Percentiles rank a stretch among this genome's conserved stretches.
phyloP scores from a whole-genome alignment of 768 basidiomycete genomes.

The Mycena haematopus region DNA sequence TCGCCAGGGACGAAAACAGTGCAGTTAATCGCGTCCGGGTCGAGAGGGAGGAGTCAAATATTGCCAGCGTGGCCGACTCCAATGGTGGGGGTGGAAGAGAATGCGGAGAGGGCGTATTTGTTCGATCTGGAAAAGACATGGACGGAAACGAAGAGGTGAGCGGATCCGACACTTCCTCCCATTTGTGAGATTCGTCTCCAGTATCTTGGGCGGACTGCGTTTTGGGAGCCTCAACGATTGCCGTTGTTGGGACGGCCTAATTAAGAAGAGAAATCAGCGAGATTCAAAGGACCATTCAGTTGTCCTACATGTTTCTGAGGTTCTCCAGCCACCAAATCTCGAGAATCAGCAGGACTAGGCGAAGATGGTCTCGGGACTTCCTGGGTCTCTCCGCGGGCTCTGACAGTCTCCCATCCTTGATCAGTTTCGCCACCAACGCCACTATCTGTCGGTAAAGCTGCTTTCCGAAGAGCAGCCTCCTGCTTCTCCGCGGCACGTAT shows the following conservation, averaged over 20 bases:
- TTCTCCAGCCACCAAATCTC: conserved; percentile 50
- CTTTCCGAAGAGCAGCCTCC: conserved; percentile 47
- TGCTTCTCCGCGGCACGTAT: conserved; percentile 62
- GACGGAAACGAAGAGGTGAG: conserved; percentile 79
- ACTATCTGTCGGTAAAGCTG: conserved; percentile 30
- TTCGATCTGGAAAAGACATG: conserved; percentile 72
- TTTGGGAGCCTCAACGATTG: conserved; percentile 28
- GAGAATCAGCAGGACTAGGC: conserved; percentile 47
- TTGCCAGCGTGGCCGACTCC: conserved; percentile 64
- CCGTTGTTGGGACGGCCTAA: conserved; percentile 15
- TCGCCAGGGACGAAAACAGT: conserved; percentile 74
- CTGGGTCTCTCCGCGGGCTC: conserved; percentile 28
- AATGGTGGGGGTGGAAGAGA: conserved; percentile 24
- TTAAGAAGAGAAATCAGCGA: conserved; percentile 9
- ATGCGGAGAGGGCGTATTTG: conserved; percentile 55
- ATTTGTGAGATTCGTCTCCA: conserved; percentile 61
- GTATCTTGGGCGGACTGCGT: conserved; percentile 44
- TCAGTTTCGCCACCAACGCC: conserved; percentile 28
- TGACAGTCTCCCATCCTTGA: conserved; percentile 47
- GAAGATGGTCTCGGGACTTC: conserved; percentile 27
- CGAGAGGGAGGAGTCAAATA: conserved; percentile 74
- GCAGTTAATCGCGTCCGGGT: conserved; percentile 72
- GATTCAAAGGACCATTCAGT: background rate
- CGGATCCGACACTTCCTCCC: conserved; percentile 75
- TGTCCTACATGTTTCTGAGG: conserved; percentile 38